A percentile compares a stretch with the other conserved stretches of the same genome.
Evolutionary conservation across 2,329 filamentous ascomycete genomes (phyloP).

Genomic region (Botryotinia narcissicola): DNA sequence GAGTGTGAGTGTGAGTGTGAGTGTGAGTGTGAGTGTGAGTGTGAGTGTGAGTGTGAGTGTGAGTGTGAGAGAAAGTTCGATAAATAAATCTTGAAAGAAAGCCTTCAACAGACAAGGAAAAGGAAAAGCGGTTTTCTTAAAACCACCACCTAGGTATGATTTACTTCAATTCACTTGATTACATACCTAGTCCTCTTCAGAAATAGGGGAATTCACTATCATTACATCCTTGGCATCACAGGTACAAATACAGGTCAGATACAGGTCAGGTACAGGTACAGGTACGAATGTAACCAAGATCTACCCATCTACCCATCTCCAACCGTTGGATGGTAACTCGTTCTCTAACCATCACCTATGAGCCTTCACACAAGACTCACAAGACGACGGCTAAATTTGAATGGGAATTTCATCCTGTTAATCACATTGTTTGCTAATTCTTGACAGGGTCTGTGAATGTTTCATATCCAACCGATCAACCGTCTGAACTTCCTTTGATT

Average conservation of each 20-base stretch:
- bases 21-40: too few relatives aligned
- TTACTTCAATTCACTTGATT: background rate
- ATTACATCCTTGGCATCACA: background rate
- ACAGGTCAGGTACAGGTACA: background rate
- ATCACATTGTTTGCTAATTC: background rate
- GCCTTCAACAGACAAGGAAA: background rate
- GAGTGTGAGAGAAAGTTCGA: background rate
- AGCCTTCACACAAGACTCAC: background rate
- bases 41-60: too few relatives aligned
- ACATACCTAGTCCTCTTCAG: background rate
- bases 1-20: too few relatives aligned
- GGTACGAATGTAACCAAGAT: slow-evolving; percentile 3
- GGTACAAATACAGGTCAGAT: background rate
- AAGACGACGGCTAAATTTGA: background rate
- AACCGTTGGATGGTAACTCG: background rate
- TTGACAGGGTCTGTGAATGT: background rate
- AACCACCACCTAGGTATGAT: background rate
- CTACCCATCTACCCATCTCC: background rate
- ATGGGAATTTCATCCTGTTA: background rate
- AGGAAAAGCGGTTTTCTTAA: background rate
- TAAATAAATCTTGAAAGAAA: background rate
- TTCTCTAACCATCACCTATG: background rate
- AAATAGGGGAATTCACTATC: slow-evolving; percentile 6
- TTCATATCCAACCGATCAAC: background rate
- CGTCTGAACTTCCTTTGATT: slow-evolving; percentile 2